Evolutionary conservation across 352 stramenopile genomes (phyloP), one percentile per base, ranked within the genome.

Genomic region (Phytopythium oedochilum): DNA sequence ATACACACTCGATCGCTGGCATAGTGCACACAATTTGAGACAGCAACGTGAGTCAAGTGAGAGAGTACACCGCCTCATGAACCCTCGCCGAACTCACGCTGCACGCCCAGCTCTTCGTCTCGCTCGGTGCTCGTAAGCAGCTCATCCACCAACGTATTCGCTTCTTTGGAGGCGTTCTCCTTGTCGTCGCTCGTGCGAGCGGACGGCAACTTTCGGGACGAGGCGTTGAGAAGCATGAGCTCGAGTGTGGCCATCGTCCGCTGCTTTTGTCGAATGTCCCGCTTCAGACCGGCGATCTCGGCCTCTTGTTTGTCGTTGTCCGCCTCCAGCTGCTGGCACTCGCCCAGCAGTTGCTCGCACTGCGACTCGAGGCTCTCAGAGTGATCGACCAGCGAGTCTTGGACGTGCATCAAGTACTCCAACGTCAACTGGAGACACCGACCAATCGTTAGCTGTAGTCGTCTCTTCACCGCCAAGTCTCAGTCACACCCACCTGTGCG

Each of bases 391-490:
- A 94, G 71, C 31, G 81, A 94, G 39, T 92, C 81, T 75, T 94
- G 83, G 0, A 94, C 81, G 52, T 90, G 86, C 46, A 94, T 67
- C 8, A 94, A 39, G 53, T 94, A 92, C 63, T 94, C 83, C 38
- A 94, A 63, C 15, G 82, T 91, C 51, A 94, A 50, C 83, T 93
- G 53, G 31, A 53, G 31, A 52, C n/a, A 57, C 25, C 11, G 66
- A n/a, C 49, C 7, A 26, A n/a, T 31, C 28, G 28, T 38, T 36
- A 34, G 2, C 12, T n/a, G n/a, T n/a, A n/a, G n/a, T n/a, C n/a
- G n/a, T n/a, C n/a, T n/a, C n/a, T n/a, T n/a, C n/a, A n/a, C n/a
- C n/a, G n/a, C n/a, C n/a, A n/a, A n/a, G n/a, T n/a, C n/a, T n/a
- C n/a, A n/a, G n/a, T n/a, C n/a, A 35, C 22, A 47, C 25, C 18